A percentile compares a stretch with the other conserved stretches of the same genome.
These are phyloP conservation scores for Usnea hakonensis DNA, from an alignment of 495 filamentous ascomycete genomes.

Conservation along the genomic window DNA sequence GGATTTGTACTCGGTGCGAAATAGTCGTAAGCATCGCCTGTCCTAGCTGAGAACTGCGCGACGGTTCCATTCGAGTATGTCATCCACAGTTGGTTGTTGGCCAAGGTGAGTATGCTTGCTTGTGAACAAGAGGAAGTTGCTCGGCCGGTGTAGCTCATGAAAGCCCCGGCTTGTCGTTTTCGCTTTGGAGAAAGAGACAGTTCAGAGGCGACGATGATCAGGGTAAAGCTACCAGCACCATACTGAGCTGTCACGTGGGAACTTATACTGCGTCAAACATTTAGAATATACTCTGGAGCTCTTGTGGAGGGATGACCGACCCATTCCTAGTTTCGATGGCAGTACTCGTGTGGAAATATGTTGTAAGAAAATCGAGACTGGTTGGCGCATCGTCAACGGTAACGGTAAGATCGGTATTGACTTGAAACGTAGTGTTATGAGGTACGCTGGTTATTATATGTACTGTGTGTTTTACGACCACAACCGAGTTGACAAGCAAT, in stretches of 20 bases:
- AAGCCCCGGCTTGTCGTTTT: constrained; percentile 12
- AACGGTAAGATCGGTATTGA: constrained; percentile 13
- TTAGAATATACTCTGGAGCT: background rate
- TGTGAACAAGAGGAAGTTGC: constrained; percentile 12
- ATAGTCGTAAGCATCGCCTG: background rate
- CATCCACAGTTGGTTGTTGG: constrained; percentile 8
- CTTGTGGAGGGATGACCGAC: background rate
- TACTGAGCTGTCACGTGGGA: background rate
- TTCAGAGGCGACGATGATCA: background rate
- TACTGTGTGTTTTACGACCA: constrained; percentile 11
- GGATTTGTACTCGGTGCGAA: constrained; percentile 10
- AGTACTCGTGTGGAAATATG: constrained; percentile 6
- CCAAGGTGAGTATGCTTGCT: constrained; percentile 6
- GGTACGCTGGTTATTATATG: constrained; percentile 9
- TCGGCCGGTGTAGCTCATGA: constrained; percentile 8
- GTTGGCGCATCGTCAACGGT: constrained; percentile 14
- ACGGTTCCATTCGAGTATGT: constrained; percentile 11
- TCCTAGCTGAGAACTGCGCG: constrained; percentile 11
- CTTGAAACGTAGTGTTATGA: background rate
- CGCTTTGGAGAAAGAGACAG: constrained; percentile 10
- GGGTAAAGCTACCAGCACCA: background rate
- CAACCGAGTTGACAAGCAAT: constrained; percentile 1
- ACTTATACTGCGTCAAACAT: background rate
- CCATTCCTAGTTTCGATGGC: background rate
- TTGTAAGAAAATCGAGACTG: constrained; percentile 12